Evolutionary conservation across 768 basidiomycete genomes (phyloP).

Genomic region (Mycena galopus): DNA sequence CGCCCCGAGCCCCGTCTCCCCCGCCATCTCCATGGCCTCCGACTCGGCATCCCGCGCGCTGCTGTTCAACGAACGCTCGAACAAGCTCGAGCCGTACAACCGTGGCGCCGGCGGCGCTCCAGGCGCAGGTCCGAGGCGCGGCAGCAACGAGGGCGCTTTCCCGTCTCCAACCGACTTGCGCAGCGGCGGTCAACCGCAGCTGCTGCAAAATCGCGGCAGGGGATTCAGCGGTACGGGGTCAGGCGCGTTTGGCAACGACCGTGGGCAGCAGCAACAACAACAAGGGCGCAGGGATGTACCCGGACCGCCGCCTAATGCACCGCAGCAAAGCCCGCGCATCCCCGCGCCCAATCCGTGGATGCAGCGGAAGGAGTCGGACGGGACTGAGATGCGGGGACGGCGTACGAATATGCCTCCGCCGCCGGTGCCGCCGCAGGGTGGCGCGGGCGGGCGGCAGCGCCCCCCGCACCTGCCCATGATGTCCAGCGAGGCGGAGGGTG

Average conservation of each 20-base stretch:
- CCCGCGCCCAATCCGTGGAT: constrained; percentile 27
- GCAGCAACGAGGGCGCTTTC: constrained; percentile 54
- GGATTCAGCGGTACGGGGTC: constrained; percentile 40
- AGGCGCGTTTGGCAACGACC: constrained; percentile 24
- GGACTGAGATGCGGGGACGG: constrained; percentile 51
- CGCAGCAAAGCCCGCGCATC: constrained; percentile 20
- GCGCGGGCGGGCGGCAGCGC: constrained; percentile 57
- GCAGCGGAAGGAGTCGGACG: constrained; percentile 48
- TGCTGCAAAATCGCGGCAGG: constrained; percentile 68
- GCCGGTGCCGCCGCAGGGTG: constrained; percentile 52
- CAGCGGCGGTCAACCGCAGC: constrained; percentile 56
- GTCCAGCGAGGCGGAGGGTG: constrained; percentile 38
- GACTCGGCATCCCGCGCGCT: constrained; percentile 65
- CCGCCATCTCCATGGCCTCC: constrained; percentile 53
- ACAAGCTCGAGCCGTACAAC: constrained; percentile 87
- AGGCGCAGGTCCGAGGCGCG: constrained; percentile 60
- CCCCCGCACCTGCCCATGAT: constrained; percentile 68
- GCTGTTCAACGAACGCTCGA: constrained; percentile 96
- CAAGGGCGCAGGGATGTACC: constrained; percentile 54
- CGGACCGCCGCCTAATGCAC: constrained; percentile 47
- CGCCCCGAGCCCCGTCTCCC: constrained; percentile 44
- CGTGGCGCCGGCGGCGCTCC: constrained; percentile 59
- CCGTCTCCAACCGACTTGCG: constrained; percentile 58
- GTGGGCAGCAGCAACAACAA: constrained; percentile 35
- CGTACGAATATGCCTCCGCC: constrained; percentile 67